Conservation (phyloP, 2,329 filamentous ascomycete genomes). For the Xylariaceae sp. region DNA sequence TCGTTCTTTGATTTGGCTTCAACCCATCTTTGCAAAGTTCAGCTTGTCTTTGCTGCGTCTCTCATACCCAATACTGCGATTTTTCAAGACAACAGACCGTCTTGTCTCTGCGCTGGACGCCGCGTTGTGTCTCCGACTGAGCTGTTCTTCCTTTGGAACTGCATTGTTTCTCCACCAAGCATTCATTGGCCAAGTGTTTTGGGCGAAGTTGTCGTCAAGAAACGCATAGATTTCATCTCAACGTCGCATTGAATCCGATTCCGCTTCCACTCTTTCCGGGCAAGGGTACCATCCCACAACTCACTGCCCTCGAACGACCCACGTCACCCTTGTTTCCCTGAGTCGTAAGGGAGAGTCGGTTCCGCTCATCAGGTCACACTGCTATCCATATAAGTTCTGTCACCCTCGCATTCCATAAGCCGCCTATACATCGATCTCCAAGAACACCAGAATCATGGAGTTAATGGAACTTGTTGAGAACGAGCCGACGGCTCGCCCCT, state of each 20-base stretch:
- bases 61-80: slow-evolving; percentile 4
- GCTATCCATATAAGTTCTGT: slow-evolving; percentile 23
- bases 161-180: slow-evolving; percentile 12
- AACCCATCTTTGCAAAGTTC: background rate
- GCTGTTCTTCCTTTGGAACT: slow-evolving; percentile 4
- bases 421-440: slow-evolving; percentile 3
- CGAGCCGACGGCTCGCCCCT: slow-evolving; percentile 58
- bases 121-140: slow-evolving; percentile 2
- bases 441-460: slow-evolving; percentile 45
- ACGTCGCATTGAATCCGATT: slow-evolving; percentile 34
- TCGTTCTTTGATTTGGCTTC: background rate
- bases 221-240: slow-evolving; percentile 27
- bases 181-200: slow-evolving; percentile 7
- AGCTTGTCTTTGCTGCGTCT: background rate
- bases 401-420: background rate
- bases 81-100: slow-evolving; percentile 3
- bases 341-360: slow-evolving; percentile 8
- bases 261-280: slow-evolving; percentile 29
- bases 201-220: slow-evolving; percentile 17
- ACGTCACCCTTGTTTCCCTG: slow-evolving; percentile 19
- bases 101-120: slow-evolving; percentile 13
- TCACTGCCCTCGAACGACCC: slow-evolving; percentile 25
- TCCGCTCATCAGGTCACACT: slow-evolving; percentile 15
- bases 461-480: slow-evolving; percentile 62
- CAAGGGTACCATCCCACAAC: slow-evolving; percentile 27